Evolutionary conservation across 2,329 filamentous ascomycete species (phyloP).

Genomic region (Fusarium cicatricum): DNA sequence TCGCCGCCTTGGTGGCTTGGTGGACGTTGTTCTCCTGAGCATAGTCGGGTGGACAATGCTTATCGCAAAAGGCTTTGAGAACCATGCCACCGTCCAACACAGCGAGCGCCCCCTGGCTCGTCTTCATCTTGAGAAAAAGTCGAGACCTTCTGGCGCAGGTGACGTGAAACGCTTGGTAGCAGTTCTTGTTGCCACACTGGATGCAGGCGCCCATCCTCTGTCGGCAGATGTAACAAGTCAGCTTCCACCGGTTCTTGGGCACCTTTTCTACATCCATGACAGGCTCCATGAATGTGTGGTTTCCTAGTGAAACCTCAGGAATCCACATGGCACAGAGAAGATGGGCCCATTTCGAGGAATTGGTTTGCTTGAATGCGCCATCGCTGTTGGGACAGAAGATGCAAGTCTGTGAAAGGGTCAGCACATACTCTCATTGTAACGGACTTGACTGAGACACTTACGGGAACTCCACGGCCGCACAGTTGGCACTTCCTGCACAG

Average conservation of each 20-base stretch:
- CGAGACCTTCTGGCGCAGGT: constrained; percentile 90
- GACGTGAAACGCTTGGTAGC: constrained; percentile 96
- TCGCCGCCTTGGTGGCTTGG: constrained; percentile 80
- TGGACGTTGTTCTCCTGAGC: constrained; percentile 85
- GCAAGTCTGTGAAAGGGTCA: constrained; percentile 69
- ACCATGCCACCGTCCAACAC: constrained; percentile 81
- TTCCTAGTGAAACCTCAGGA: constrained; percentile 93
- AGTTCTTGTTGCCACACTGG: constrained; percentile 97
- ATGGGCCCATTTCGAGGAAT: constrained; percentile 95
- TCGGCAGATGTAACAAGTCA: constrained; percentile 95
- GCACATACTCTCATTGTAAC: background rate
- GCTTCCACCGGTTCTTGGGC: constrained; percentile 90
- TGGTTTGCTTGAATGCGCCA: constrained; percentile 98
- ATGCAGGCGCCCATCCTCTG: constrained; percentile 99
- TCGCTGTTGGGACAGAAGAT: constrained; percentile 99
- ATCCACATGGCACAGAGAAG: constrained; percentile 98
- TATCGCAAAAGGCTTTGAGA: constrained; percentile 95
- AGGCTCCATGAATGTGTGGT: constrained; percentile 97
- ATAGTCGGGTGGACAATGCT: constrained; percentile 91
- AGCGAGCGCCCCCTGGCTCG: constrained; percentile 79
- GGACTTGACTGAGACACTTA: constrained; percentile 50
- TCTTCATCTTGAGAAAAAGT: constrained; percentile 96
- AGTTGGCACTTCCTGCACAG: constrained; percentile 96
- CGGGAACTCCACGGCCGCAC: constrained; percentile 88
- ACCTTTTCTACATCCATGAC: constrained; percentile 99